Evolutionary conservation across 352 stramenopile genomes (phyloP).

Genomic region (Phytophthora fragariae): DNA sequence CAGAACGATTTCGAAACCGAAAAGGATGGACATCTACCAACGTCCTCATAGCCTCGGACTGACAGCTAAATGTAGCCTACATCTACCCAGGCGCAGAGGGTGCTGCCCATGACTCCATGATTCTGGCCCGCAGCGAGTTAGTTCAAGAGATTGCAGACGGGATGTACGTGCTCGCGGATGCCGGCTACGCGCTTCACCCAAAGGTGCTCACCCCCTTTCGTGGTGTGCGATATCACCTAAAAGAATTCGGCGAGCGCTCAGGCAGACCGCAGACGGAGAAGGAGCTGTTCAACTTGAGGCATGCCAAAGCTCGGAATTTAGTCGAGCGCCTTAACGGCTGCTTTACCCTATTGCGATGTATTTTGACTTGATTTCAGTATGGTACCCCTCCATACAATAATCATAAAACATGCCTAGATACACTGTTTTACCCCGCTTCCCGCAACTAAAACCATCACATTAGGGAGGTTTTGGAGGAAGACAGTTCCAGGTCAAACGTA

Average conservation of each 20-base stretch:
- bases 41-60: not conserved
- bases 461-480: no score
- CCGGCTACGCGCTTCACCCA: slow-evolving; percentile 1
- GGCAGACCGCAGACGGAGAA: slow-evolving; percentile 4
- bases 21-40: not conserved
- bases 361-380: no score
- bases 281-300: slow-evolving; percentile 13
- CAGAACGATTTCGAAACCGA: not conserved
- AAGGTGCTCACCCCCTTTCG: slow-evolving; percentile 14
- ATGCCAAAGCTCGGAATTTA: slow-evolving; percentile 13
- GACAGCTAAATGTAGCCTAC: not conserved
- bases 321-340: slow-evolving; percentile 12
- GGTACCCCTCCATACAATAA: no score
- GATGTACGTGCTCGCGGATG: slow-evolving; percentile 9
- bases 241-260: not conserved
- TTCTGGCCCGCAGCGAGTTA: not conserved
- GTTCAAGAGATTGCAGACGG: not conserved
- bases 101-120: not conserved
- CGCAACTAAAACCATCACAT: no score
- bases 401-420: no score
- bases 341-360: no score
- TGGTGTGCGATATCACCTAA: slow-evolving; percentile 10
- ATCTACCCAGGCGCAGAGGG: not conserved
- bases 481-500: no score
- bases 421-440: no score